Percentiles rank a stretch among this genome's conserved stretches.
phyloP scores from a whole-genome alignment of 2,329 filamentous ascomycete genomes.

The Hypoxylon sp. region DNA sequence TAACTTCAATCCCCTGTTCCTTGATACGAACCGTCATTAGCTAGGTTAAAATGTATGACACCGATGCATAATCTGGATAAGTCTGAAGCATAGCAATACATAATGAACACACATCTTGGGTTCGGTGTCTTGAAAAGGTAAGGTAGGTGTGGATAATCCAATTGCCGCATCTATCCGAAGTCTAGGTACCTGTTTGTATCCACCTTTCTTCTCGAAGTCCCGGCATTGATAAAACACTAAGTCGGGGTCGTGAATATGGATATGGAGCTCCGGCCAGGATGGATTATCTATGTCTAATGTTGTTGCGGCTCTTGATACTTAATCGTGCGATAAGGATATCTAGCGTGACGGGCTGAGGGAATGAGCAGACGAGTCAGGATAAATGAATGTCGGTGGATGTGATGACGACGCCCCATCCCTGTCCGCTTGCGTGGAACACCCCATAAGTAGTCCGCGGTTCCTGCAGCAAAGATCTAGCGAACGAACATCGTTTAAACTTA shows the following conservation, averaged over 20 bases:
- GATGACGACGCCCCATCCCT: conserved; percentile 37
- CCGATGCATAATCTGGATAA: not conserved
- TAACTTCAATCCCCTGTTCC: not conserved
- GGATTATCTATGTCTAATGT: conserved; percentile 1
- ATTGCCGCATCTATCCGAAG: conserved; percentile 27
- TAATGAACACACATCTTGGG: not conserved
- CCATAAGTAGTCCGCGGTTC: conserved; percentile 23
- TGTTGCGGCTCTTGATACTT: not conserved
- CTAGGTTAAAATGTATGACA: not conserved
- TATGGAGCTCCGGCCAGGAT: not conserved
- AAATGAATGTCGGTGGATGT: conserved; percentile 17
- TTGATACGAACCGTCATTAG: not conserved
- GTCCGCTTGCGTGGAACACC: conserved; percentile 31
- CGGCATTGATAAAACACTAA: not conserved
- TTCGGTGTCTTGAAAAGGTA: conserved; percentile 32
- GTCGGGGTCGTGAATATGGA: too few relatives aligned
- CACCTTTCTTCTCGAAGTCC: not conserved
- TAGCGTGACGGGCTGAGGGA: conserved; percentile 4
- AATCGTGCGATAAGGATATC: not conserved
- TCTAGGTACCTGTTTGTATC: conserved; percentile 7
- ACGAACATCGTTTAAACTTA: conserved; percentile 3
- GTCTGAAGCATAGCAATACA: not conserved
- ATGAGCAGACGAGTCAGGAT: conserved; percentile 8
- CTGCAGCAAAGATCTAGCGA: conserved; percentile 8
- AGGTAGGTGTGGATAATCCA: conserved; percentile 20